Base-by-base conservation (phyloP, 257 asterid genomes). In the Apocynum venetum region DNA sequence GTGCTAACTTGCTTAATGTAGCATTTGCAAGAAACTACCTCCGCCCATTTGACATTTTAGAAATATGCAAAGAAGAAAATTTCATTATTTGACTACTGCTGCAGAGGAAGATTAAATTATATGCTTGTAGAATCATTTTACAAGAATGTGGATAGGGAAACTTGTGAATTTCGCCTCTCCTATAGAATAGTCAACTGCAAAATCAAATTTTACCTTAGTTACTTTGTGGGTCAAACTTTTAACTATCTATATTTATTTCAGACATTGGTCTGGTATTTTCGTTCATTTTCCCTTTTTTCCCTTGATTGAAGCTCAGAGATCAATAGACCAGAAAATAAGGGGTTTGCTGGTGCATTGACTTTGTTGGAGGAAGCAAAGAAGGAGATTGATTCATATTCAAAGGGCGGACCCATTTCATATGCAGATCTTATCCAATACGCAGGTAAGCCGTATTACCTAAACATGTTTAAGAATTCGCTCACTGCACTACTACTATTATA, bases 271-370 rank as follows among this genome's bases (percentile, higher is more conserved):
- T 77, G 72, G 56, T 79, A 31, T 69, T 75, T 51, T 71, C 20
- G 15, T 73, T 63, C 79, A 82, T 75, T 76, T 81, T 72, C 48
- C 71, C 68, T 68, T 81, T 56, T 72, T 43, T 82, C 88, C 85
- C 79, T 84, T 85, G 81, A 87, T 78, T 90, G 94, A 96, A 96
- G 99, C 93, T 88, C 97, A 91, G 98, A 96, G 97, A 88, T 96
- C 70, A 89, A 85, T 89, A 83, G 99, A 81, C 93, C 97, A 79
- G 99, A 93, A 89, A 93, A 96, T 89, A 91, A 89, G 69, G 94
- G 90, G 57, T 92, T 90, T 55, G 87, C 86, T 51, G 87, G 86
- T 60, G 97, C 94, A 79, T 46, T 93, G 78, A 83, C 41, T 87
- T 84, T 91, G 68, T 79, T 96, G 80, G 99, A 96, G 84, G 94